phyloP scores from a whole-genome alignment of 176 grass and related monocot species.

The Oryza officinalis region DNA sequence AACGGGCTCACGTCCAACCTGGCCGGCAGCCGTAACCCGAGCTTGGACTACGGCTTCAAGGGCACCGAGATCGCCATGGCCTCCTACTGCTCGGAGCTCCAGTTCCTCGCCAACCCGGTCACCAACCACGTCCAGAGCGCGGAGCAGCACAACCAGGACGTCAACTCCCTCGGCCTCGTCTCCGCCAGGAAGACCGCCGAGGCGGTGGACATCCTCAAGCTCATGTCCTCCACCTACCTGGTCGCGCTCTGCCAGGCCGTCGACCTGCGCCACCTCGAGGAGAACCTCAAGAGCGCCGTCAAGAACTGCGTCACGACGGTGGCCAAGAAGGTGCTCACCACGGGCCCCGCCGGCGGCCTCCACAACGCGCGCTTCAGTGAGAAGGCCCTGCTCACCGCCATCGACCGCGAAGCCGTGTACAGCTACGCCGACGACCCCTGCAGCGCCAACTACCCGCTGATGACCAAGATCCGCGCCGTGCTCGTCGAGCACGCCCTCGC shows the following conservation, averaged over 20 bases:
- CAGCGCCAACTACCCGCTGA: constrained; percentile 52
- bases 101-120: constrained; percentile 72
- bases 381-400: constrained; percentile 52
- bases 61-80: constrained; percentile 90
- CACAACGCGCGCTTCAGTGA: constrained; percentile 57
- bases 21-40: constrained; percentile 74
- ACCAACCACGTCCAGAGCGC: constrained; percentile 95
- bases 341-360: constrained; percentile 39
- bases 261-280: constrained; percentile 73
- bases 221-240: constrained; percentile 73
- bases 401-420: constrained; percentile 62
- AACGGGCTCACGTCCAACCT: constrained; percentile 79
- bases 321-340: constrained; percentile 52
- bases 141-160: constrained; percentile 94
- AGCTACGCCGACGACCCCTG: constrained; percentile 64
- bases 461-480: constrained; percentile 70
- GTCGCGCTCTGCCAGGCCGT: constrained; percentile 71
- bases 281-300: constrained; percentile 59
- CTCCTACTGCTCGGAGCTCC: constrained; percentile 82
- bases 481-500: constrained; percentile 58
- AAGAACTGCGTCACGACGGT: constrained; percentile 41
- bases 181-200: constrained; percentile 79
- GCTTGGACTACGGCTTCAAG: constrained; percentile 87
- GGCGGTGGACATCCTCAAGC: constrained; percentile 79
- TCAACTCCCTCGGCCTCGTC: constrained; percentile 85